A percentile compares a stretch with the other conserved stretches of the same genome.
These are phyloP conservation scores for Phytophthora podocarpi DNA, from an alignment of 352 stramenopile species.

Conservation along the genomic window DNA sequence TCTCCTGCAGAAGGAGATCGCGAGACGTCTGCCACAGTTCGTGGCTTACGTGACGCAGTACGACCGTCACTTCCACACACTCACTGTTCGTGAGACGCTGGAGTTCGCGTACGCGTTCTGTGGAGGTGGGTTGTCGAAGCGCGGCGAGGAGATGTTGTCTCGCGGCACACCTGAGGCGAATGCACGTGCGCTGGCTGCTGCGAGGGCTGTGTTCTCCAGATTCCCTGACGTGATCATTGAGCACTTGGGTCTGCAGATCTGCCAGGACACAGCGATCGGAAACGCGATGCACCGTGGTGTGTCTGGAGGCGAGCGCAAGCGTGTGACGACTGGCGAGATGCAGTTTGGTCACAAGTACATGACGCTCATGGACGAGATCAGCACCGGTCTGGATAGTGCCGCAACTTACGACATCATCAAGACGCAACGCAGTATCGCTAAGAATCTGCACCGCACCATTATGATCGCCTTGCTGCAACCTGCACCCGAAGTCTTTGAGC, in stretches of 20 bases:
- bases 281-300: constrained; percentile 59
- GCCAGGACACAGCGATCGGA: constrained; percentile 56
- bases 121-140: constrained; percentile 32
- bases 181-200: too few relatives aligned
- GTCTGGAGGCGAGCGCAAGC: constrained; percentile 69
- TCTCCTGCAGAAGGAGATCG: constrained; percentile 20
- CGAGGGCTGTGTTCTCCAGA: constrained; percentile 22
- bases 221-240: constrained; percentile 56
- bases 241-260: constrained; percentile 51
- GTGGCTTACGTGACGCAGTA: constrained; percentile 39
- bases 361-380: constrained; percentile 89
- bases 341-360: constrained; percentile 69
- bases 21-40: constrained; percentile 37
- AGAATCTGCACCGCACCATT: constrained; percentile 35
- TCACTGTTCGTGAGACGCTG: constrained; percentile 41
- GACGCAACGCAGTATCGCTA: constrained; percentile 35
- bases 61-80: constrained; percentile 35
- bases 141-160: constrained; percentile 39
- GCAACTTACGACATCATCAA: constrained; percentile 77
- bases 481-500: constrained; percentile 55
- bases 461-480: constrained; percentile 83
- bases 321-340: too few relatives aligned
- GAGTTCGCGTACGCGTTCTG: constrained; percentile 41
- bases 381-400: constrained; percentile 88
- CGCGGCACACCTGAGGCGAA: too few relatives aligned